Evolutionary conservation across 805 yeast genomes (phyloP).

Genomic region (Starmerella vaccinii): DNA sequence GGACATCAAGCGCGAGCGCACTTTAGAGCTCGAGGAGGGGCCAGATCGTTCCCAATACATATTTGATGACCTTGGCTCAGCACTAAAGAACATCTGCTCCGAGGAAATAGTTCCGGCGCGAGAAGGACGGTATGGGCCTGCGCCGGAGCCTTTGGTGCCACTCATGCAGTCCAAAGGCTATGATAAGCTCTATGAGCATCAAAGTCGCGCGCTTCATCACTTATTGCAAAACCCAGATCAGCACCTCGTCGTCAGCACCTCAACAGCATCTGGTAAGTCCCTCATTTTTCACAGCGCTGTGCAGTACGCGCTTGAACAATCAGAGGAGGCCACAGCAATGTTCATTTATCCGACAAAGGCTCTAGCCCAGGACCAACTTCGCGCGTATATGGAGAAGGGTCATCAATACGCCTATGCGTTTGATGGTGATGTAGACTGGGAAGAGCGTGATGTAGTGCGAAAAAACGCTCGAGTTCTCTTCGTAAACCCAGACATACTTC

Average conservation of each 20-base stretch:
- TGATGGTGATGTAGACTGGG: constrained; percentile 83
- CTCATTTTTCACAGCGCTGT: constrained; percentile 85
- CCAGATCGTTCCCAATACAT: neutral
- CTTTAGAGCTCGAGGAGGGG: neutral
- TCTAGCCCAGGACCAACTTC: constrained; percentile 88
- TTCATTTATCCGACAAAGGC: constrained; percentile 96
- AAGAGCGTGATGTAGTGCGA: constrained; percentile 45
- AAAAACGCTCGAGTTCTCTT: constrained; percentile 66
- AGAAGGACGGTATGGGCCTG: constrained; percentile 10
- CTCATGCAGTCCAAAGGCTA: constrained; percentile 38
- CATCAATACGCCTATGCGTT: constrained; percentile 45
- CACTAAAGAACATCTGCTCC: constrained; percentile 2
- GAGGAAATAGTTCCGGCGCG: constrained; percentile 45
- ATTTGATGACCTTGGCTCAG: neutral
- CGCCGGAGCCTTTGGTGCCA: constrained; percentile 21
- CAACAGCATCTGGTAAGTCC: constrained; percentile 95
- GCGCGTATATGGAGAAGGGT: constrained; percentile 51
- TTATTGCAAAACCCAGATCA: constrained; percentile 36
- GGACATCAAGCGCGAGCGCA: neutral
- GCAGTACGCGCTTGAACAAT: constrained; percentile 36
- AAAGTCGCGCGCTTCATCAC: constrained; percentile 56
- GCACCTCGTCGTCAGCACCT: constrained; percentile 80
- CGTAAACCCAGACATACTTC: constrained; percentile 92
- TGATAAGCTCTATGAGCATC: constrained; percentile 63
- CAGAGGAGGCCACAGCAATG: constrained; percentile 52